Base-by-base conservation (phyloP, 73 alveolate species). In the Paramecium bursaria region DNA sequence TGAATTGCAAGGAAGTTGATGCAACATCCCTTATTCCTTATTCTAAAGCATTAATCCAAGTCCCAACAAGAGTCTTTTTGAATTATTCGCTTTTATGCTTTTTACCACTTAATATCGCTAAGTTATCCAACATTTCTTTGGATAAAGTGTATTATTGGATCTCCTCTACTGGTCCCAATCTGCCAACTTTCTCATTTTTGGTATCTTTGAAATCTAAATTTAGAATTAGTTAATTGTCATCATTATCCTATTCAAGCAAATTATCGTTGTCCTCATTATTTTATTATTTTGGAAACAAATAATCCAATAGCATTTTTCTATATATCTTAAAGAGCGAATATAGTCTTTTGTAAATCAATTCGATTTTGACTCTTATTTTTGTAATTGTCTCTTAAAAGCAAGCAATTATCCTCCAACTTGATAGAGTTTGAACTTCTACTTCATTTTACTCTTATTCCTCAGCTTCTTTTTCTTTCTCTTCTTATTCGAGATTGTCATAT, bases 21-120 rank as follows among this genome's bases (percentile, higher is more conserved):
- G 76, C 76, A 26, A 57, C 39, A 57, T 57, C 76, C 15, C 31
- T 17, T 29, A 57, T 57, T 10, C 76, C 76, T 29, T 57, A 29
- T 57, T 57, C 76, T 1, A 57, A 11, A 29, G 50, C 19, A 1
- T 48, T 26, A 10, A 57, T 57, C 76, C 76, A 57, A 1, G 50
- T 57, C 2, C 29, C 17, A 3, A 57, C 76, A 2, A 29, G 7
- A 29, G 76, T 57, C 4, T 27, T 57, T 29, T 57, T 57, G 9
- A 57, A 57, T 26, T 57, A 57, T 30, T 57, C 47, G 17, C 76
- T 25, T 26, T 33, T 44, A 27, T 29, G 6, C 39, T 57, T 57
- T n/a, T 23, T 57, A 11, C 76, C 76, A 9, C 51, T 26, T 6
- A 26, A 57, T 25, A 2, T 57, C 15, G 26, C 29, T 14, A 57